Evolutionary conservation across 1,284 basidiomycete species (phyloP).

Genomic region (Sanghuangporus sanghuang): DNA sequence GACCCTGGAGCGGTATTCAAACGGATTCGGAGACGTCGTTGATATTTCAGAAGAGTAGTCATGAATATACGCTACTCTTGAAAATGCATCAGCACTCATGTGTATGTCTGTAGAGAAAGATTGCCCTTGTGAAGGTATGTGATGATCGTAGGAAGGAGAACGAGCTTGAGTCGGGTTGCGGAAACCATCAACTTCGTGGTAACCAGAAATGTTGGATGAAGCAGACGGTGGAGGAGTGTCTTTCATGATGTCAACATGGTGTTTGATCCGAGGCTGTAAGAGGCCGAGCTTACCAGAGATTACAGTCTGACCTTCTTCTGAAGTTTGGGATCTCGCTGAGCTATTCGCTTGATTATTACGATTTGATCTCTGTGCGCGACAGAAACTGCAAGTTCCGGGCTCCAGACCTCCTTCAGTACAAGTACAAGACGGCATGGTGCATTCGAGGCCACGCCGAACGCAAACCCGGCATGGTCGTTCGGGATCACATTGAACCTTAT

Average conservation of each 20-base stretch:
- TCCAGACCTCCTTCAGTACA: constrained; percentile 4
- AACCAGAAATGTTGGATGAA: not conserved
- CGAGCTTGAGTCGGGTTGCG: not conserved
- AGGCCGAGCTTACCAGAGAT: not conserved
- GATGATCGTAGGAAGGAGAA: not conserved
- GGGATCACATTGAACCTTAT: constrained; percentile 53
- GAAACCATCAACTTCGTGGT: not conserved
- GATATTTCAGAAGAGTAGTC: not conserved
- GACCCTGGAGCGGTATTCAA: not conserved
- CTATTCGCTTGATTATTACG: not conserved
- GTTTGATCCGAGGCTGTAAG: not conserved
- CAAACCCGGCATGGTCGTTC: constrained; percentile 47
- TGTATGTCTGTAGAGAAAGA: not conserved
- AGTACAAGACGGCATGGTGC: constrained; percentile 40
- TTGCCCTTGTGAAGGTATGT: not conserved
- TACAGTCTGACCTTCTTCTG: not conserved
- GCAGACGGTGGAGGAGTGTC: not conserved
- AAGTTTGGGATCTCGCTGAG: not conserved
- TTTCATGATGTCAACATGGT: not conserved
- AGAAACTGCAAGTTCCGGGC: constrained; percentile 14
- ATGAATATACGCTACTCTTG: not conserved
- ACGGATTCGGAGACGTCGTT: not conserved
- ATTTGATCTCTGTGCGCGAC: constrained; percentile 9
- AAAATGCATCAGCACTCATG: not conserved
- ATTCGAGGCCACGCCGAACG: constrained; percentile 41